Conservation (phyloP, 805 yeast species). For the Torulaspora quercuum region DNA sequence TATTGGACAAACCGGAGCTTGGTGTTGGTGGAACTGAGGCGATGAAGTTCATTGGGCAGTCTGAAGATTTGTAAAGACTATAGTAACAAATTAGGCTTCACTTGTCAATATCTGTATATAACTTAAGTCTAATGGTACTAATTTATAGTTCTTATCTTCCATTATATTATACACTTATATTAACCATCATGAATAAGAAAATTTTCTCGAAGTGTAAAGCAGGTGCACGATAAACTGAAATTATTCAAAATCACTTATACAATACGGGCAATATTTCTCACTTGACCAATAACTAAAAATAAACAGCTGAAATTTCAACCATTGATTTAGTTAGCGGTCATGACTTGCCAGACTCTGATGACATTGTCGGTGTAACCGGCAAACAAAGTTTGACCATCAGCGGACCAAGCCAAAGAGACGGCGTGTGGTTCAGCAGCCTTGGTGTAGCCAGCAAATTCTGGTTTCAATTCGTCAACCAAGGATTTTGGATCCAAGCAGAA, state of each 20-base stretch:
- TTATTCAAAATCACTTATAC: constrained; percentile 13
- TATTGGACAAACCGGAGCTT: constrained; percentile 60
- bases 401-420: constrained; percentile 98
- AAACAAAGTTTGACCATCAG: constrained; percentile 98
- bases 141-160: constrained; percentile 1
- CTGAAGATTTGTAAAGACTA: constrained; percentile 18
- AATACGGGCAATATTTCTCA: constrained; percentile 3
- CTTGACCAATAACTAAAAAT: constrained; percentile 9
- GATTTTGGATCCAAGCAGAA: constrained; percentile 94
- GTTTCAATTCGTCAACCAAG: constrained; percentile 95
- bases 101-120: too few relatives aligned
- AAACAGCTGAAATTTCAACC: constrained; percentile 3
- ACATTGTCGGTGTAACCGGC: constrained; percentile 99
- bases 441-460: constrained; percentile 86
- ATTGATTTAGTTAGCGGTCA: constrained; percentile 55
- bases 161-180: constrained; percentile 8
- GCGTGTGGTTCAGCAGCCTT: constrained; percentile 97
- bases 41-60: constrained; percentile 52
- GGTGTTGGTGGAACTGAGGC: constrained; percentile 66
- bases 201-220: constrained; percentile 2
- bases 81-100: neutral
- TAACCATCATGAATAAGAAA: neutral
- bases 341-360: constrained; percentile 99
- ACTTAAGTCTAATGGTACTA: too few relatives aligned
- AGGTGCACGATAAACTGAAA: constrained; percentile 6